Evolutionary conservation across 2,329 filamentous ascomycete genomes (phyloP), one percentile per base, ranked within the genome.

Genomic region (Diaporthe citrichinensis): DNA sequence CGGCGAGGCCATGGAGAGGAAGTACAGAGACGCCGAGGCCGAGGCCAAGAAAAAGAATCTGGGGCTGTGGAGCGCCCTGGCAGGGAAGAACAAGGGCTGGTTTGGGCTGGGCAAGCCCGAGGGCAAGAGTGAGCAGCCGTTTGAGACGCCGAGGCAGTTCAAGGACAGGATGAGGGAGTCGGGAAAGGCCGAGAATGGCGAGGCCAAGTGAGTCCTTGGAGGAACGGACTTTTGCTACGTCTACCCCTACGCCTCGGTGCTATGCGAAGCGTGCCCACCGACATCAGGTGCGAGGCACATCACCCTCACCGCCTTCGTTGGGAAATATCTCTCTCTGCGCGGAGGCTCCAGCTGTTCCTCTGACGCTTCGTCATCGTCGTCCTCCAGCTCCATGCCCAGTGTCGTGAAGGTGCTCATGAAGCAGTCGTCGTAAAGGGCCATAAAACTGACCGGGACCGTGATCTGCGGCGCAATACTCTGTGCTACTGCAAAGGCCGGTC

Each of bases 61-160:
- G 79, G 94, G 94, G 0, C 91, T 98, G 86, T 98, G 97, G 97
- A 61, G 68, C 61, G 74, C 76, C 5, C 28, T 76, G 49, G 88
- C 90, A 20, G 88, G 90, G 44, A 90, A 90, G 76, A 86, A 86
- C 81, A 88, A 87, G 78, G 84, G 88, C 10, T 78, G 78, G 58
- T 79, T 81, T 39, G 79, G 78, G 0, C 61, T 78, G 34, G 75
- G 77, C 12, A 77, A 73, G 44, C 74, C 71, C 55, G 55, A 68
- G 49, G 51, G 44, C 1, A 75, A 76, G 57, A 44, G 58, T 34
- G 76, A 76, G 36, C 39, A 74, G 68, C 59, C 72, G 76, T 93
- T 92, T 81, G 96, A 98, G 87, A 98, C 92, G 82, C 97, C 97
- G 12, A 91, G 95, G 79, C 93, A 95, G 76, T 99, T 95, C 85